Conservation (phyloP, 1,284 basidiomycete species). For the Cystobasidium pallidum region DNA sequence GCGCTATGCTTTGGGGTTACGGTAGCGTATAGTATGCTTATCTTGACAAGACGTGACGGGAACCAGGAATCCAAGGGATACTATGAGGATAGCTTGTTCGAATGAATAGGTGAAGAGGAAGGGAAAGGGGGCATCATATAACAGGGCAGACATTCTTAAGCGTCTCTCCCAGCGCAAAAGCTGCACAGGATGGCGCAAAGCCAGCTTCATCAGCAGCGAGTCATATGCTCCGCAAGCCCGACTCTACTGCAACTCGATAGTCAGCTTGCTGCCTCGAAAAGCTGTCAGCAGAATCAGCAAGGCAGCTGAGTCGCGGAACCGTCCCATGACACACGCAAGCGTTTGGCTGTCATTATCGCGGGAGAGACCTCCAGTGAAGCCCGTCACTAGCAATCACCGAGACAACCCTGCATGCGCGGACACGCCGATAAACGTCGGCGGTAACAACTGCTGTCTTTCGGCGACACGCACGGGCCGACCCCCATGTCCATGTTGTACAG, state of each 20-base stretch:
- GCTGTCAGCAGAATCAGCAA: slow-evolving; percentile 14
- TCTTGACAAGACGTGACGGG: no score
- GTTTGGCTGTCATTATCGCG: neutral
- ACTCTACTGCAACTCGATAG: neutral
- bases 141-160: neutral
- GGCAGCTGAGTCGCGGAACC: neutral
- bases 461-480: neutral
- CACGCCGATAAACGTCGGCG: slow-evolving; percentile 14
- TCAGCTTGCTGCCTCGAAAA: slow-evolving; percentile 1
- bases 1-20: neutral
- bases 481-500: no score
- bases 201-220: no score
- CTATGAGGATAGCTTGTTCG: no score
- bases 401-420: neutral
- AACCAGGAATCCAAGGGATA: no score
- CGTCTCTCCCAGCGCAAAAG: no score
- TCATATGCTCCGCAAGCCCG: no score
- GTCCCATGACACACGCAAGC: slow-evolving; percentile 2
- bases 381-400: neutral
- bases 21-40: no score
- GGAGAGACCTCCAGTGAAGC: neutral
- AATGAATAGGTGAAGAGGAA: neutral
- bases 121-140: neutral
- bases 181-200: no score
- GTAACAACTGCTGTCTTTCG: neutral